phyloP scores from a whole-genome alignment of 306 rosid species.

The Clitoria ternatea region DNA sequence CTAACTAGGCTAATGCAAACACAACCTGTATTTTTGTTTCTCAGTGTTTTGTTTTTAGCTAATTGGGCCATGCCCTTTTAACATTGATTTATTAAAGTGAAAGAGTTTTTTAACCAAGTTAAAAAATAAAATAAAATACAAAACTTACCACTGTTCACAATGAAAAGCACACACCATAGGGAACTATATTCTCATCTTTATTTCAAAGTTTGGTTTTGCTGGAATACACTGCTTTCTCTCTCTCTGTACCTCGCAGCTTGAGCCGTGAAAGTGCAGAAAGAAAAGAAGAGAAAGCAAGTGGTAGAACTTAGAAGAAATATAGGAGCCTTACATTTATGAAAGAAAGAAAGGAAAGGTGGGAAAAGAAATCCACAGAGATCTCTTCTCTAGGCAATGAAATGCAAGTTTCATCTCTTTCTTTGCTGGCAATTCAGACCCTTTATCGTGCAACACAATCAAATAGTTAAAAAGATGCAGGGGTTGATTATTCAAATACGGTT shows the following conservation, averaged over 20 bases:
- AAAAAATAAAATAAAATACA: not conserved
- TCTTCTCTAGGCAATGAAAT: slow-evolving; percentile 24
- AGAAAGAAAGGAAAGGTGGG: slow-evolving; percentile 23
- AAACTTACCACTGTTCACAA: not conserved
- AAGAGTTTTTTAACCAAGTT: not conserved
- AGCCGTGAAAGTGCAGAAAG: slow-evolving; percentile 41
- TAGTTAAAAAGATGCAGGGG: not conserved
- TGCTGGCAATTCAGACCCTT: slow-evolving; percentile 51
- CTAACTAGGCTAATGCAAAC: slow-evolving; percentile 23
- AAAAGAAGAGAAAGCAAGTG: slow-evolving; percentile 33
- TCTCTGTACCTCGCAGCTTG: slow-evolving; percentile 42
- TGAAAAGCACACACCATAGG: slow-evolving; percentile 24
- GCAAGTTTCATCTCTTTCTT: slow-evolving; percentile 30
- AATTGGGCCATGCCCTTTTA: slow-evolving; percentile 17
- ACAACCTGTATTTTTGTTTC: slow-evolving; percentile 28
- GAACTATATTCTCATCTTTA: not conserved
- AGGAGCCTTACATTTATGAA: slow-evolving; percentile 28
- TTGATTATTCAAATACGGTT: not conserved
- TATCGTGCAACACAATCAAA: slow-evolving; percentile 43
- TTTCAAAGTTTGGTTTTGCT: slow-evolving; percentile 31
- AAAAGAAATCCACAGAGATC: slow-evolving; percentile 1
- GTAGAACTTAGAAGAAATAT: slow-evolving; percentile 20
- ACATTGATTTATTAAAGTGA: slow-evolving; percentile 29
- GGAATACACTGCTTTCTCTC: slow-evolving; percentile 24
- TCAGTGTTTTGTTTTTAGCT: slow-evolving; percentile 23